Evolutionary conservation across 352 stramenopile species (phyloP).

Genomic region (Blastocystis sp.): DNA sequence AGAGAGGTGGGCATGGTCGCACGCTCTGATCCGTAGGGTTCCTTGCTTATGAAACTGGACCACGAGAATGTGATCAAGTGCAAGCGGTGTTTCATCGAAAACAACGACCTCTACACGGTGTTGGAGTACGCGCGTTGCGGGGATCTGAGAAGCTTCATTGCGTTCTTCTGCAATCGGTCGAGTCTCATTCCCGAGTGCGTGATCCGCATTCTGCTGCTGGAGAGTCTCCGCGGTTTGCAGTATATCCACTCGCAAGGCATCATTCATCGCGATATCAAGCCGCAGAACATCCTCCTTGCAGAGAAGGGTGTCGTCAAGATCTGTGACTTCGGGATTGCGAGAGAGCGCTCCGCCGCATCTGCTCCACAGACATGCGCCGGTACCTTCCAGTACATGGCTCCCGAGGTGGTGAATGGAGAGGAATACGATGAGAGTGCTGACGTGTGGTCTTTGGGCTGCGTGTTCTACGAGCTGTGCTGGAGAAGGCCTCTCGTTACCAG

Average conservation of each 20-base stretch:
- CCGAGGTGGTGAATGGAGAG: constrained; percentile 19
- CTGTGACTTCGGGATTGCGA: constrained; percentile 42
- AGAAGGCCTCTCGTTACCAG: constrained; percentile 24
- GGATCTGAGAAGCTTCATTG: constrained; percentile 12
- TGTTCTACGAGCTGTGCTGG: constrained; percentile 50
- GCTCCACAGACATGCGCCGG: not conserved
- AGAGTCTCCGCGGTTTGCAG: constrained; percentile 88
- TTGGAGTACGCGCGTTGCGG: constrained; percentile 38
- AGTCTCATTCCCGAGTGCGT: constrained; percentile 17
- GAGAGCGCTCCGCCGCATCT: not conserved
- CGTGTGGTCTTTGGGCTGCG: constrained; percentile 61
- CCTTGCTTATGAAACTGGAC: not conserved
- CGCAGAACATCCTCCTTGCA: constrained; percentile 99
- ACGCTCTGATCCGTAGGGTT: not conserved
- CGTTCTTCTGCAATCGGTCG: not conserved
- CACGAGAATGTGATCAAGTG: constrained; percentile 42
- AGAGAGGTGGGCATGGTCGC: not conserved
- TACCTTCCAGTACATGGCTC: constrained; percentile 66
- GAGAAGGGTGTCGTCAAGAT: constrained; percentile 84
- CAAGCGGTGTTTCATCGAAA: constrained; percentile 48
- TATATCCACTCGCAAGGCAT: constrained; percentile 98
- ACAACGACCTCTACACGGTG: not conserved
- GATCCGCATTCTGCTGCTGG: not conserved
- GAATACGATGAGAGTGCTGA: not conserved
- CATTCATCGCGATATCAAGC: constrained; percentile 99